Base-by-base conservation (phyloP, 805 yeast species). In the Lipomyces yamadae region DNA sequence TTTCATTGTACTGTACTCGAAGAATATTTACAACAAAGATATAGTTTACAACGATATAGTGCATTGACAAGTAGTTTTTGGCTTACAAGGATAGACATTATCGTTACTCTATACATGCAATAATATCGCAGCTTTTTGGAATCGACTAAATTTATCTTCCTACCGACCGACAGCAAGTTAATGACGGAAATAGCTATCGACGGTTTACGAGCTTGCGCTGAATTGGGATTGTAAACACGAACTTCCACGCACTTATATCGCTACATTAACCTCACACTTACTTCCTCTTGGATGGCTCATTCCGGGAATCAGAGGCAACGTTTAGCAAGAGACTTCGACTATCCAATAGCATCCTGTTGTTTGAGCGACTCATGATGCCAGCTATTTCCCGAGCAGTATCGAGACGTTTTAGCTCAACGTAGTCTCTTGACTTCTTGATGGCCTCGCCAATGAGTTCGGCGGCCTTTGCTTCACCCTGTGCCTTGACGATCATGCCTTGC, bases 381-480 rank as follows among this genome's bases (percentile, higher is more conserved):
- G 98, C 98, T 78, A 95, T 95, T 76, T 95, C 99, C 76, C 93
- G 87, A 24, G 99, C 98, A 56, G 98, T 95, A 78, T 94, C 98
- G 77, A 95, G 86, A 81, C 98, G 89, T 83, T 94, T 95, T 80
- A 95, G 86, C 79, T 95, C 99, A 60, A 95, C 97, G 78, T 95
- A 95, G 78, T 94, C 99, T 79, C 85, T 90, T 32, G 96, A 90
- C 80, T 94, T 95, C 83, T 94, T 95, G 79, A 95, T 94, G 63
- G 99, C 98, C 72, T 95, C 99, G 86, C 99, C 99, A 81, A 95
- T 92, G 81, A 95, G 88, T 79, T 93, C 96, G 42, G 99, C 99
- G 62, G 97, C 90, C 77, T 91, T 88, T 72, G 99, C 99, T 81
- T 95, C 99, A 86, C 99, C 99, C 78, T 54, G 60, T 11, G 99